A percentile compares a stretch with the other conserved stretches of the same genome.
These are phyloP conservation scores for Poterioochromonas sp. DNA, from an alignment of 352 stramenopile species.

Conservation along the genomic window DNA sequence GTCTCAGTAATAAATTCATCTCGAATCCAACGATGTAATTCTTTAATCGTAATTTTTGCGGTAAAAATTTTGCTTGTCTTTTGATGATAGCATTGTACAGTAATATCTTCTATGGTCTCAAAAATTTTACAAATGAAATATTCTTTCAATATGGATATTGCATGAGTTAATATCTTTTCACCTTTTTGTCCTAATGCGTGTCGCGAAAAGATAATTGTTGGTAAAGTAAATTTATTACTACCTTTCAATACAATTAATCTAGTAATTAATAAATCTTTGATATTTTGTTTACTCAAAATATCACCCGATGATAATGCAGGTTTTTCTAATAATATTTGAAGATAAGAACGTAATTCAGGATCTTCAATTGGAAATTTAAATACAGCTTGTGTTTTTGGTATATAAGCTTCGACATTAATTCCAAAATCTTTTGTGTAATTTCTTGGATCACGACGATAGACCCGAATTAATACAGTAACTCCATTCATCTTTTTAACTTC, in stretches of 20 bases:
- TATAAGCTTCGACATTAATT: constrained; percentile 24
- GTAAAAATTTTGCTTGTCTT: constrained; percentile 24
- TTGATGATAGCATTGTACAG: constrained; percentile 28
- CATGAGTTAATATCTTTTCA: constrained; percentile 2
- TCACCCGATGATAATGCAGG: background rate
- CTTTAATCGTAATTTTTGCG: constrained; percentile 11
- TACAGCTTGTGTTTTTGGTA: constrained; percentile 12
- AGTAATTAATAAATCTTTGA: background rate
- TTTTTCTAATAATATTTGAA: background rate
- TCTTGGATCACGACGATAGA: constrained; percentile 24
- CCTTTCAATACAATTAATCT: background rate
- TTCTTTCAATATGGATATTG: background rate
- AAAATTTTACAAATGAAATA: constrained; percentile 24
- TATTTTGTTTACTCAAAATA: constrained; percentile 9
- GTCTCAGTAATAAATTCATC: background rate
- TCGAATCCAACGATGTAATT: background rate
- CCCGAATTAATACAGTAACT: constrained; percentile 2
- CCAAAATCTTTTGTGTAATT: constrained; percentile 29
- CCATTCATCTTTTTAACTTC: constrained; percentile 11
- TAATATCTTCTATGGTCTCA: constrained; percentile 13
- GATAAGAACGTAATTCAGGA: background rate
- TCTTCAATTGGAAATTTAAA: constrained; percentile 12
- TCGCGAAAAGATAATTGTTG: constrained; percentile 5
- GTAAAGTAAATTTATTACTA: background rate
- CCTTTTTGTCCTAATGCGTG: constrained; percentile 17